Percentiles rank a stretch among this genome's conserved stretches.
Conservation (phyloP, 148 eudicot genomes). For the Heliamphora exappendiculata region DNA sequence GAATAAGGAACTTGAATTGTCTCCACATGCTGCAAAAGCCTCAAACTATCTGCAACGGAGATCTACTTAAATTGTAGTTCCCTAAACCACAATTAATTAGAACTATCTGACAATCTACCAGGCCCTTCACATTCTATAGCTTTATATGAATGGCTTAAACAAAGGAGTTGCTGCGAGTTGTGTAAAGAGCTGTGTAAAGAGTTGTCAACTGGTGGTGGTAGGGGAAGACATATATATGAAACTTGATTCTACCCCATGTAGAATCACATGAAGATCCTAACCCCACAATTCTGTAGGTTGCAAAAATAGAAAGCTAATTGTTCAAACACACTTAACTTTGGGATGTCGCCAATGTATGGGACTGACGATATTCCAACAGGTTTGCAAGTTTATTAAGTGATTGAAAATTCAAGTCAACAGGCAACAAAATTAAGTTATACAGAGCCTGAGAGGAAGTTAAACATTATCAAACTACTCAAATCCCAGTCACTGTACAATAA, state of each 20-base stretch:
- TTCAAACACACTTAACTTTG: background rate
- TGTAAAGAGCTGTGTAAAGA: background rate
- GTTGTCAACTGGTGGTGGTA: background rate
- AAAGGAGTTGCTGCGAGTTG: background rate
- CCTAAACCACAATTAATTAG: background rate
- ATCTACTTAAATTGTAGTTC: background rate
- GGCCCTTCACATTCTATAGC: background rate
- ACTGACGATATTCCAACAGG: background rate
- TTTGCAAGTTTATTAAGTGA: background rate
- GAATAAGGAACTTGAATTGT: conserved; percentile 55
- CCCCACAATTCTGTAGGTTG: background rate
- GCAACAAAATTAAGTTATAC: background rate
- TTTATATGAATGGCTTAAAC: background rate
- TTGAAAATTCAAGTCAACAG: background rate
- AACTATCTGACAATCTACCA: background rate
- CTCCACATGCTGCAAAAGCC: conserved; percentile 78
- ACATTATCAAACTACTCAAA: too few species aligned
- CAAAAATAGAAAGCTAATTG: background rate
- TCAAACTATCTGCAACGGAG: conserved; percentile 54
- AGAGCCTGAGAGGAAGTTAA: background rate
- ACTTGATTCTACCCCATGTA: background rate
- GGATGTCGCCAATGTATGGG: background rate
- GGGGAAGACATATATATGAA: background rate
- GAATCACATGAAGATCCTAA: background rate
- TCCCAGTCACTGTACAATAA: background rate